Evolutionary conservation across 2,329 filamentous ascomycete species (phyloP).

Genomic region (Pezicula rhizophila): DNA sequence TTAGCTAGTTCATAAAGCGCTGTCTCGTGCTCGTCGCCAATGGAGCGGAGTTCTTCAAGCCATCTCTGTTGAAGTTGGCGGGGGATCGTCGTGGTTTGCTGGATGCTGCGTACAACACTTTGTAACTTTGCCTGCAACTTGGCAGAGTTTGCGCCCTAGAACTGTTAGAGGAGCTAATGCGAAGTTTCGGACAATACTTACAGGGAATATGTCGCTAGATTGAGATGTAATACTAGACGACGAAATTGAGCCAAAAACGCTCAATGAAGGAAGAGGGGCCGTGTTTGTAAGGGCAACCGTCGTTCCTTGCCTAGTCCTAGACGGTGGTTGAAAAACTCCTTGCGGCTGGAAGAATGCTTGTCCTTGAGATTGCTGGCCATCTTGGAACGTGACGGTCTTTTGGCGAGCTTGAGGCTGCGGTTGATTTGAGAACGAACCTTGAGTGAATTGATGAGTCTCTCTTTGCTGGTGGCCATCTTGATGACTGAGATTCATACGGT

Average conservation of each 20-base stretch:
- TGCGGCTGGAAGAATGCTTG: not conserved
- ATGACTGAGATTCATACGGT: too few relatives aligned
- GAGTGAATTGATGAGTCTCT: too few relatives aligned
- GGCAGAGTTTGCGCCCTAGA: not conserved
- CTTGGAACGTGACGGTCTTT: not conserved
- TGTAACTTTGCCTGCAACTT: not conserved
- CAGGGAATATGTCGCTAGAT: not conserved
- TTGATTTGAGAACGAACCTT: too few relatives aligned
- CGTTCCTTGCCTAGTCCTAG: not conserved
- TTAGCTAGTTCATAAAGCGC: constrained; percentile 1
- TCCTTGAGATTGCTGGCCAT: not conserved
- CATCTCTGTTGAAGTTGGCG: constrained; percentile 2
- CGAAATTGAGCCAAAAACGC: not conserved
- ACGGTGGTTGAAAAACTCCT: not conserved
- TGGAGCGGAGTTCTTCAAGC: not conserved
- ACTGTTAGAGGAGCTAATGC: not conserved
- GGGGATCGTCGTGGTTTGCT: not conserved
- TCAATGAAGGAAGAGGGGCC: not conserved
- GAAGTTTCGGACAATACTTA: not conserved
- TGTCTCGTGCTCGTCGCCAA: constrained; percentile 4
- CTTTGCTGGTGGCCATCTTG: too few relatives aligned
- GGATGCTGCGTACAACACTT: constrained; percentile 1
- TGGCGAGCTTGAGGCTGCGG: not conserved
- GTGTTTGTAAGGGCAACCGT: not conserved
- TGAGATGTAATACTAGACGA: too few relatives aligned